Evolutionary conservation across 805 yeast species (phyloP), one percentile per base, ranked within the genome.

Genomic region (Brettanomyces custersianus): DNA sequence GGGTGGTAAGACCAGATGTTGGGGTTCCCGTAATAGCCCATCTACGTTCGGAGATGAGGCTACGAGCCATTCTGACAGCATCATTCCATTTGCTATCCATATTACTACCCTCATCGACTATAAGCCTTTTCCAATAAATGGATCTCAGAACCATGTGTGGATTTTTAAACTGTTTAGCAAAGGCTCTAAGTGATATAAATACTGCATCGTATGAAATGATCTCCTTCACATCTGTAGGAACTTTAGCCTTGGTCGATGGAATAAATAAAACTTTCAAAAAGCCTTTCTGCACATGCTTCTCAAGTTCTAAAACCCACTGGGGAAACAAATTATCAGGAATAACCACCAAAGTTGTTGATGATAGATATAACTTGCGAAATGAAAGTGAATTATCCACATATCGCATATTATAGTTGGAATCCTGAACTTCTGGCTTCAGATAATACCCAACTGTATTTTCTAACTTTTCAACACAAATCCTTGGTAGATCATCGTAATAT

Each of bases 21-120:
- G 87, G 87, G 0, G 88, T 80, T 21, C 88, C 87, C 0, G 82
- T 74, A 1, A 80, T 83, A 0, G 78, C 76, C 88, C 88, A 80
- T 40, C 72, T 65, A 34, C 85, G 62, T 47, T 80, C 88, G 7
- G 72, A 70, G 33, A 56, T 52, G 31, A 80, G 48, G 17, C 60
- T 55, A 23, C 61, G 62, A 15, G 82, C 74, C 23, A 74, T 48
- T 7, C 54, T 48, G 6, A 72, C 77, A 0, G 72, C 65, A 34
- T 70, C 60, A 0, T 82, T 65, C 2, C 65, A 51, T 37, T 66
- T 67, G 6, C 78, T 65, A 40, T 63, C 66, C 70, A 79, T 66
- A 20, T 77, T 66, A 51, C 80, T 87, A 0, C 87, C 87, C 52
- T 80, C 88, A 51, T 80, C 88, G n/a, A 80, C 72, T 13, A 80